Base-by-base conservation (phyloP, 1,284 basidiomycete species). In the Puccinia sorghi region DNA sequence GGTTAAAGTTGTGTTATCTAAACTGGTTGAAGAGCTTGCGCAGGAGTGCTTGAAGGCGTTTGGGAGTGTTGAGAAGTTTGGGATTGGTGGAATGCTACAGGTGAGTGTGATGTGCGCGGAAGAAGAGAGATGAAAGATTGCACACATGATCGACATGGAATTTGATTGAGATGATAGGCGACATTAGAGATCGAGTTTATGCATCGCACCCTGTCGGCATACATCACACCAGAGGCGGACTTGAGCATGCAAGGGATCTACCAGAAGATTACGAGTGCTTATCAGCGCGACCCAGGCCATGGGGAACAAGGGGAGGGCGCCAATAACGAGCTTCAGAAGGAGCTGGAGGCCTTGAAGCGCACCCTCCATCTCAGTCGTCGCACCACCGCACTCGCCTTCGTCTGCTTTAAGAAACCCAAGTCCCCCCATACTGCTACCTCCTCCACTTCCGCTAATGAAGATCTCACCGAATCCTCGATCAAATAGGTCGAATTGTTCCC, bases 171-270 rank as follows among this genome's bases (percentile, higher is more conserved):
- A 20, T 20, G 7, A 86, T 83, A 97, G 91, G 96, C 97, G 2
- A 99, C 97, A 2, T 89, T 99, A 41, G 97, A 99, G 86, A 97
- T 98, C 82, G 97, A 99, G 86, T 99, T 98, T 86, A 90, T 98
- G 86, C 95, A 99, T 85, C 96, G 98, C 86, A 95, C 93, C 6
- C 87, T 99, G 54, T 89, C 91, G 41, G 90, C 91, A 80, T 96
- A 95, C 84, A 91, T 98, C 63, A 92, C 92, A 3, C 87, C 90
- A 0, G 84, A 88, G 5, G 93, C 96, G 5, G 92, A 92, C 73
- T 89, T 89, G 83, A 92, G 90, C 61, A 88, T 99, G 37, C 92
- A 93, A 57, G 90, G 94, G 80, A 88, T 98, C 50, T 99, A 99
- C 86, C 92, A 92, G 83, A 93, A 91, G 82, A 97, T 99, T 82